A percentile compares a stretch with the other conserved stretches of the same genome.
phyloP scores from a whole-genome alignment of 2,329 filamentous ascomycete species.

The Aureobasidium sp. region DNA sequence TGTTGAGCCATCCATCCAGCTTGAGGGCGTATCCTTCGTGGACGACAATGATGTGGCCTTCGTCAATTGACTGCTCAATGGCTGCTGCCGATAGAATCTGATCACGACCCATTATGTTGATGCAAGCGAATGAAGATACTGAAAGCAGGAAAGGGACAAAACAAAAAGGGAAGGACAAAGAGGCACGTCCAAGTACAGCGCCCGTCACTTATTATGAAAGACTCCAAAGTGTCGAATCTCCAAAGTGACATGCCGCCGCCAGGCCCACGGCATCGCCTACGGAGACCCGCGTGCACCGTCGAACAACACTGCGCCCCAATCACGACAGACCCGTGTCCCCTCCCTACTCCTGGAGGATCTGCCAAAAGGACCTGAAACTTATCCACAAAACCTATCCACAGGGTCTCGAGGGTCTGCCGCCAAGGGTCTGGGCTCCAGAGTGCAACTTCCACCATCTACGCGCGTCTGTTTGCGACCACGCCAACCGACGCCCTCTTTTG shows the following conservation, averaged over 20 bases:
- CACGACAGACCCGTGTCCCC: background rate
- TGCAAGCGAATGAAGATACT: background rate
- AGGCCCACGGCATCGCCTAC: background rate
- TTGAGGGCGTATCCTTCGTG: slow-evolving; percentile 46
- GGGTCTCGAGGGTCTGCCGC: background rate
- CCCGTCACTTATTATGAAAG: background rate
- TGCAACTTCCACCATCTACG: background rate
- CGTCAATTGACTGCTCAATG: slow-evolving; percentile 14
- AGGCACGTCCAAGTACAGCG: background rate
- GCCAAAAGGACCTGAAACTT: background rate
- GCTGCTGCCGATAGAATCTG: background rate
- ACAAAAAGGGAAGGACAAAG: background rate
- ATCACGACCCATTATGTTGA: background rate
- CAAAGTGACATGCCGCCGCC: background rate
- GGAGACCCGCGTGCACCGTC: background rate
- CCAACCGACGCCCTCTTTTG: background rate
- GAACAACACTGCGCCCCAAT: slow-evolving; percentile 3
- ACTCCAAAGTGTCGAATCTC: background rate
- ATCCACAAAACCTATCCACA: background rate
- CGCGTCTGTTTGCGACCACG: background rate
- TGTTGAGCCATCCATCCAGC: slow-evolving; percentile 50
- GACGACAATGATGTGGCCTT: slow-evolving; percentile 48
- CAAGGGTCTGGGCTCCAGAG: background rate
- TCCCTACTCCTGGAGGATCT: background rate
- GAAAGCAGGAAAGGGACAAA: background rate